Conservation (phyloP, 331 rosid genomes). For the Malus hybrid region DNA sequence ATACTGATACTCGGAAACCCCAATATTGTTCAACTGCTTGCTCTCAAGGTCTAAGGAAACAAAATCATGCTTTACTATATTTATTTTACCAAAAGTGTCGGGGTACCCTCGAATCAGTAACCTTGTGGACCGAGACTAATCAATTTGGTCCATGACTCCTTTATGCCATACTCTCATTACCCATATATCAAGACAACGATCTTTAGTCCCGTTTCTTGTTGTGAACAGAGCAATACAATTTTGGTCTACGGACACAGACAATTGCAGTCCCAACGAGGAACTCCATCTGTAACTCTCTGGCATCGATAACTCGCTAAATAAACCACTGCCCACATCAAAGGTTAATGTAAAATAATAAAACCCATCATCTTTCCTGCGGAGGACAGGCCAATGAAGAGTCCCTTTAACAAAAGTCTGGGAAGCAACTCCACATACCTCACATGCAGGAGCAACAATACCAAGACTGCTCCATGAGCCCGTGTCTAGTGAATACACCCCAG, state of each 20-base stretch:
- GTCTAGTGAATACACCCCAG: too few species aligned
- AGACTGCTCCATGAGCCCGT: too few species aligned
- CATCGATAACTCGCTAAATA: slow-evolving; percentile 12
- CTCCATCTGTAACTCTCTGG: background rate
- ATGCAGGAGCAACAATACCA: too few species aligned
- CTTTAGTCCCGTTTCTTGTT: background rate
- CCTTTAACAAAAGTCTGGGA: too few species aligned
- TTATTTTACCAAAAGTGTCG: too few species aligned
- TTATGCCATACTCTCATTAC: background rate
- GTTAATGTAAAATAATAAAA: too few species aligned
- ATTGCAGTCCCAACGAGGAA: background rate
- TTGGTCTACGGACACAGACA: background rate
- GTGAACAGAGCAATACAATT: background rate
- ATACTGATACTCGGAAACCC: background rate
- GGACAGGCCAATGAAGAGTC: too few species aligned
- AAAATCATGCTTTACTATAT: background rate
- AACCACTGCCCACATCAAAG: slow-evolving; percentile 1
- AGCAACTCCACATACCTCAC: too few species aligned
- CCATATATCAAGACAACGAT: background rate
- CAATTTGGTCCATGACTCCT: background rate
- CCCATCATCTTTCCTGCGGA: too few species aligned
- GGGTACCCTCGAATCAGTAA: background rate
- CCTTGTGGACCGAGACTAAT: background rate
- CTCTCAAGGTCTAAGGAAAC: background rate
- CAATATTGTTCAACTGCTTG: background rate